Conservation (phyloP, 331 rosid species). For the Rosa hybrid region DNA sequence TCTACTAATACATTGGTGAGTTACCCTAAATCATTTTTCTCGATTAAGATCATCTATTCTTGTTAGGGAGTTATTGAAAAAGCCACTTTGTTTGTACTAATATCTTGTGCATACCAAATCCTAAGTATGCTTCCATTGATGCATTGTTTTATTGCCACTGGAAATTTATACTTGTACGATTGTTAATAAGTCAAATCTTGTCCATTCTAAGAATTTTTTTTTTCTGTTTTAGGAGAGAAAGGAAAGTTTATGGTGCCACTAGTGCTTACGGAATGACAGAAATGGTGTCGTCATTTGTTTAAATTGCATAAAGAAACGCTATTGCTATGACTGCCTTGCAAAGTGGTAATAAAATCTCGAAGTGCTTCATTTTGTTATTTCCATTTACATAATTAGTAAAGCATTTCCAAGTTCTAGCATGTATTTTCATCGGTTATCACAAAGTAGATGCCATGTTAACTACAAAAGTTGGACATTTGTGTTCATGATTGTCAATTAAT, state of each 20-base stretch:
- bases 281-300: slow-evolving; percentile 43
- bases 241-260: slow-evolving; percentile 56
- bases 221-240: slow-evolving; percentile 39
- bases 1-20: slow-evolving; percentile 35
- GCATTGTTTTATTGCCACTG: neutral
- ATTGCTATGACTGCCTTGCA: slow-evolving; percentile 60
- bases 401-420: neutral
- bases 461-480: neutral
- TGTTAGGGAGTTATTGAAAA: slow-evolving; percentile 25
- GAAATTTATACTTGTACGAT: slow-evolving; percentile 1
- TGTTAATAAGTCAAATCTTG: neutral
- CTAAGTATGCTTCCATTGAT: neutral
- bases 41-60: neutral
- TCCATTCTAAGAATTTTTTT: slow-evolving; percentile 18
- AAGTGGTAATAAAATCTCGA: slow-evolving; percentile 49
- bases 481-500: neutral
- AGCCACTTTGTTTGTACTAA: neutral
- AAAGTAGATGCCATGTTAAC: slow-evolving; percentile 1
- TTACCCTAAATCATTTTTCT: slow-evolving; percentile 15
- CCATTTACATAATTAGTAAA: neutral
- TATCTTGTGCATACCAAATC: neutral
- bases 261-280: slow-evolving; percentile 48
- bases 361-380: neutral
- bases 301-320: slow-evolving; percentile 55
- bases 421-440: neutral